These are phyloP conservation scores for Sphagnurus paluster DNA, from an alignment of 1,284 basidiomycete genomes.

Conservation along the genomic window DNA sequence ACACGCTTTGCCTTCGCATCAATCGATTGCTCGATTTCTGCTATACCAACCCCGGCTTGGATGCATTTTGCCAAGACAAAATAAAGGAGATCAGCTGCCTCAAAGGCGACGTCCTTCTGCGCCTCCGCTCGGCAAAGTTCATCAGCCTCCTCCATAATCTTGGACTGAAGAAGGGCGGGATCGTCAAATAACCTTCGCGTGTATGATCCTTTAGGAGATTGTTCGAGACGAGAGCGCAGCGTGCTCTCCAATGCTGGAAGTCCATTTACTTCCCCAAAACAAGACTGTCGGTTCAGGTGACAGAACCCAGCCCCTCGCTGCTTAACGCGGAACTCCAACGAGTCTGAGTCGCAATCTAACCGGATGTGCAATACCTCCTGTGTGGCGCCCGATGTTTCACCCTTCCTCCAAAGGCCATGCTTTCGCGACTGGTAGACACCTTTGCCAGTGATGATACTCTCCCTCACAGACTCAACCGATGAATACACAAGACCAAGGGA, in stretches of 20 bases:
- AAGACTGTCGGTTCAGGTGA: constrained; percentile 84
- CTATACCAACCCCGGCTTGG: constrained; percentile 79
- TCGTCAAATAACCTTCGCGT: constrained; percentile 90
- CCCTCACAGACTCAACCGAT: constrained; percentile 84
- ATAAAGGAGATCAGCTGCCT: constrained; percentile 95
- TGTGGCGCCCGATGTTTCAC: constrained; percentile 92
- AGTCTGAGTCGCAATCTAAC: constrained; percentile 92
- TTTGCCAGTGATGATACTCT: constrained; percentile 86
- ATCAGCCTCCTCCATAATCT: constrained; percentile 98
- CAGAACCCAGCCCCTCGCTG: constrained; percentile 95
- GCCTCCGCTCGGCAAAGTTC: constrained; percentile 88
- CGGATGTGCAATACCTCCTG: constrained; percentile 86
- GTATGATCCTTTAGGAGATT: constrained; percentile 90
- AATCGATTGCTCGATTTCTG: constrained; percentile 85
- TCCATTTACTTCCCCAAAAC: constrained; percentile 82
- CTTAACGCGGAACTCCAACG: constrained; percentile 88
- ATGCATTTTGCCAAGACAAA: constrained; percentile 91
- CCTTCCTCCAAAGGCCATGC: constrained; percentile 96
- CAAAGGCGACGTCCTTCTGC: constrained; percentile 89
- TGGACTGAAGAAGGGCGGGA: constrained; percentile 79
- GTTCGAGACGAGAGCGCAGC: constrained; percentile 69
- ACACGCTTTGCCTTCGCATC: constrained; percentile 89
- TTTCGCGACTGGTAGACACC: constrained; percentile 98
- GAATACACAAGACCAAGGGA: constrained; percentile 97
- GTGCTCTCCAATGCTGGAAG: constrained; percentile 84